These are phyloP conservation scores for Trichoderma sp. DNA, from an alignment of 2,329 filamentous ascomycete species.

Conservation along the genomic window DNA sequence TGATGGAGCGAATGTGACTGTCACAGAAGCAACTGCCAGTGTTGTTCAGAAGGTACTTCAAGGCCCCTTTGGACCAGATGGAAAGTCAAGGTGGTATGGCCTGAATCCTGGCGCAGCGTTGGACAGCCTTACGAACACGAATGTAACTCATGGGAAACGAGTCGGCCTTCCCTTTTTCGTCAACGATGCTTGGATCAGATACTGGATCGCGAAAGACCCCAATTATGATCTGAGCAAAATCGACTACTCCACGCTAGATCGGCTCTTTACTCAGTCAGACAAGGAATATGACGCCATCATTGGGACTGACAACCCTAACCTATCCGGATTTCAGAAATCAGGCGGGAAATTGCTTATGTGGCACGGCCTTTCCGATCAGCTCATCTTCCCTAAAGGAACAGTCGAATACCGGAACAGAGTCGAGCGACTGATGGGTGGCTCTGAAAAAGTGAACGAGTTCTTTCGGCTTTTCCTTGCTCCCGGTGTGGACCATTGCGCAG, in stretches of 20 bases:
- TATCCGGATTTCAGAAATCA: not conserved
- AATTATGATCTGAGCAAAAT: not conserved
- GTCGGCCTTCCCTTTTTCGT: not conserved
- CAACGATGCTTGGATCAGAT: not conserved
- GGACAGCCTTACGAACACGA: not conserved
- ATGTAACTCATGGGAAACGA: not conserved
- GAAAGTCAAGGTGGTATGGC: not conserved
- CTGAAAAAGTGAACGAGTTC: not conserved
- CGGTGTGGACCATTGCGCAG: not conserved
- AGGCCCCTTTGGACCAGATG: not conserved
- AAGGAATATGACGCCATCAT: not conserved
- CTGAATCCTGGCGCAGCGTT: not conserved
- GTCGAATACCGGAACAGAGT: not conserved
- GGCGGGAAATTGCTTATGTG: not conserved
- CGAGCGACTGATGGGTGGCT: not conserved
- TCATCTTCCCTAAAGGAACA: not conserved
- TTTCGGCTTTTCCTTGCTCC: not conserved
- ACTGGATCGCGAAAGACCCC: not conserved
- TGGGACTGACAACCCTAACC: not conserved
- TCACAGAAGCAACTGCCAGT: not conserved
- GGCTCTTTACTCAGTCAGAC: not conserved
- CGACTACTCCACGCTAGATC: not conserved
- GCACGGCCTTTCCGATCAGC: not conserved
- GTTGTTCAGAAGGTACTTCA: not conserved
- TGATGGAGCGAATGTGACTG: not conserved